Percentiles rank a stretch among this genome's conserved stretches.
These are phyloP conservation scores for Rhipidocladum racemiflorum DNA, from an alignment of 176 grass and related monocot genomes.

Conservation along the genomic window DNA sequence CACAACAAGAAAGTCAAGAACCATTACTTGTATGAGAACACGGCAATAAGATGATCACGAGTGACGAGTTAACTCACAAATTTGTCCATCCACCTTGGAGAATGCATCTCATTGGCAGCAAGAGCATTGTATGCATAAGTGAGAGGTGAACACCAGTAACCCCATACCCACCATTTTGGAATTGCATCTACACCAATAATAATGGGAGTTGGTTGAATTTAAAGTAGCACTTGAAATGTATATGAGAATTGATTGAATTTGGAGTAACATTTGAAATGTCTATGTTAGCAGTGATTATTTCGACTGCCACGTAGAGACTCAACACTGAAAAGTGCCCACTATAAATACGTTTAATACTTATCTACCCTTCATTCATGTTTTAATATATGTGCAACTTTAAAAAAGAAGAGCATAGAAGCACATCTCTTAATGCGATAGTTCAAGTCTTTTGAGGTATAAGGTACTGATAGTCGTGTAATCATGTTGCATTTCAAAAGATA, in stretches of 20 bases:
- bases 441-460: slow-evolving; percentile 1
- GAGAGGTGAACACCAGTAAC: slow-evolving; percentile 80
- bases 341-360: slow-evolving; percentile 8
- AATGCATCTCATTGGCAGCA: slow-evolving; percentile 74
- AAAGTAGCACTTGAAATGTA: not conserved
- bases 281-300: not conserved
- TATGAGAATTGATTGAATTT: not conserved
- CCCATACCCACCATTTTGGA: slow-evolving; percentile 94
- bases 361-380: too few species aligned
- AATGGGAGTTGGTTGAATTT: not conserved
- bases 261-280: not conserved
- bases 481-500: not conserved
- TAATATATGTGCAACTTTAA: too few species aligned
- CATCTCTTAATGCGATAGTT: too few species aligned
- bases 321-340: not conserved
- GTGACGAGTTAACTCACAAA: slow-evolving; percentile 43
- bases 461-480: not conserved
- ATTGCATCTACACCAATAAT: slow-evolving; percentile 53
- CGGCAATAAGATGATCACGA: not conserved
- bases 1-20: slow-evolving; percentile 25
- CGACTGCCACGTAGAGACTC: not conserved
- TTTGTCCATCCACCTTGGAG: slow-evolving; percentile 87
- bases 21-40: slow-evolving; percentile 9
- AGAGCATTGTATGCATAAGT: slow-evolving; percentile 84
- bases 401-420: too few species aligned